Percentiles rank a stretch among this genome's conserved stretches.
These are phyloP conservation scores for Rhododendron griersonianum DNA, from an alignment of 148 eudicot species.

Conservation along the genomic window DNA sequence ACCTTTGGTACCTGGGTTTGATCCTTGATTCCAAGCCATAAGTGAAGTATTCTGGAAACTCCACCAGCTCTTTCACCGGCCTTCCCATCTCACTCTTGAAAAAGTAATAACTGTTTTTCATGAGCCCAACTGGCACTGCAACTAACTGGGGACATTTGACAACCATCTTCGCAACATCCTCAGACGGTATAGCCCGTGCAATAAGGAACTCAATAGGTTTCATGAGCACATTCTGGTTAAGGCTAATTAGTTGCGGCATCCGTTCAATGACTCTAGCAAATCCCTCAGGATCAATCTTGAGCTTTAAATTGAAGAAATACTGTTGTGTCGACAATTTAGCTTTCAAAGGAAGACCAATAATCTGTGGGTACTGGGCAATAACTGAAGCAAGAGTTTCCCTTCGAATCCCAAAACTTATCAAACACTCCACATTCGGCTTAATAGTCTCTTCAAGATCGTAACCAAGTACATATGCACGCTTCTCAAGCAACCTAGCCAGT, in stretches of 20 bases:
- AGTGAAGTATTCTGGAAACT: constrained; percentile 91
- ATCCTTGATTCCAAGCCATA: constrained; percentile 90
- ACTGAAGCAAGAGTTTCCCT: constrained; percentile 54
- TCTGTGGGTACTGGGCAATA: constrained; percentile 83
- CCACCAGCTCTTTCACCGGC: constrained; percentile 79
- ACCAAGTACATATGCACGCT: constrained; percentile 75
- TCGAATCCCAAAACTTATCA: constrained; percentile 72
- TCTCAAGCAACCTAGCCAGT: constrained; percentile 82
- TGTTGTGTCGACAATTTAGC: constrained; percentile 85
- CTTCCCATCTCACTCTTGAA: constrained; percentile 92
- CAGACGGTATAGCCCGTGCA: constrained; percentile 45
- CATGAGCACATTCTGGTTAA: constrained; percentile 79
- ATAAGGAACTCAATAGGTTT: constrained; percentile 70
- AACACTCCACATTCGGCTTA: constrained; percentile 81
- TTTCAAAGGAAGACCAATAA: constrained; percentile 86
- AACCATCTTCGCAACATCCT: constrained; percentile 76
- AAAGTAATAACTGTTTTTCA: constrained; percentile 91
- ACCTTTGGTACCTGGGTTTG: constrained; percentile 69
- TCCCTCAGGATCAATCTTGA: constrained; percentile 89
- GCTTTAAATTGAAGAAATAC: constrained; percentile 80
- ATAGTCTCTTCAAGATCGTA: constrained; percentile 78
- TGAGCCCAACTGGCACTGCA: constrained; percentile 58
- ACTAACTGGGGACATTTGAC: constrained; percentile 83
- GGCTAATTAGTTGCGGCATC: constrained; percentile 91
- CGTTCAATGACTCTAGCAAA: constrained; percentile 70